phyloP scores from a whole-genome alignment of 306 rosid genomes.

The Begonia loranthoides region DNA sequence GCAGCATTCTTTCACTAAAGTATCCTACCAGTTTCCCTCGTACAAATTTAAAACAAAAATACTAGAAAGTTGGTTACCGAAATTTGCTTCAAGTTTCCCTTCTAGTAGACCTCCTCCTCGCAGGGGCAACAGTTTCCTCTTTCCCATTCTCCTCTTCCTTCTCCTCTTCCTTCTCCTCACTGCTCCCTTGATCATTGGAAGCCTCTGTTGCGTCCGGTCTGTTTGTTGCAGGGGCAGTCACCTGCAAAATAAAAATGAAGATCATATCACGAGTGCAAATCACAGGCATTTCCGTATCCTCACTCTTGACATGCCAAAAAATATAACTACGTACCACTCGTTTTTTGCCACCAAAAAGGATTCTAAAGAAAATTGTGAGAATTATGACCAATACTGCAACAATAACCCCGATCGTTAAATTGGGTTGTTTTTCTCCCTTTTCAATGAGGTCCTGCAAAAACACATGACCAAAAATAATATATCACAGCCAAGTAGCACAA shows the following conservation, averaged over 20 bases:
- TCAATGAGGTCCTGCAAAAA: constrained; percentile 58
- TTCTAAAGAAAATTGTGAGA: constrained; percentile 34
- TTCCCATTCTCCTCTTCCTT: constrained; percentile 37
- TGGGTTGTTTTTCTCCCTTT: constrained; percentile 73
- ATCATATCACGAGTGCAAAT: neutral
- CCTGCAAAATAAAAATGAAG: constrained; percentile 16
- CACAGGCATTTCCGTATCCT: neutral
- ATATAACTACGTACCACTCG: constrained; percentile 10
- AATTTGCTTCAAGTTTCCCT: neutral
- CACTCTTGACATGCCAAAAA: no score
- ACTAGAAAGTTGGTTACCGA: neutral
- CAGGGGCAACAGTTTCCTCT: constrained; percentile 38
- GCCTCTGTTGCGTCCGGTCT: constrained; percentile 25
- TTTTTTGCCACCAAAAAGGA: constrained; percentile 74
- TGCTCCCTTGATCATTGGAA: constrained; percentile 22
- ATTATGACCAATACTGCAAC: constrained; percentile 40
- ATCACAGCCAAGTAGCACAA: constrained; percentile 5
- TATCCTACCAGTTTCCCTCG: no score
- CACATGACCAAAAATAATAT: neutral
- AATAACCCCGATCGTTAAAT: constrained; percentile 57
- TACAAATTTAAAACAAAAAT: no score
- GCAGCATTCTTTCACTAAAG: no score
- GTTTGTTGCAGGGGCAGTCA: constrained; percentile 23
- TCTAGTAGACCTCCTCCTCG: constrained; percentile 6
- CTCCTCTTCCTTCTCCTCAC: constrained; percentile 27